Evolutionary conservation across 2,329 filamentous ascomycete genomes (phyloP).

Genomic region (Sarocladiaceae sp.): DNA sequence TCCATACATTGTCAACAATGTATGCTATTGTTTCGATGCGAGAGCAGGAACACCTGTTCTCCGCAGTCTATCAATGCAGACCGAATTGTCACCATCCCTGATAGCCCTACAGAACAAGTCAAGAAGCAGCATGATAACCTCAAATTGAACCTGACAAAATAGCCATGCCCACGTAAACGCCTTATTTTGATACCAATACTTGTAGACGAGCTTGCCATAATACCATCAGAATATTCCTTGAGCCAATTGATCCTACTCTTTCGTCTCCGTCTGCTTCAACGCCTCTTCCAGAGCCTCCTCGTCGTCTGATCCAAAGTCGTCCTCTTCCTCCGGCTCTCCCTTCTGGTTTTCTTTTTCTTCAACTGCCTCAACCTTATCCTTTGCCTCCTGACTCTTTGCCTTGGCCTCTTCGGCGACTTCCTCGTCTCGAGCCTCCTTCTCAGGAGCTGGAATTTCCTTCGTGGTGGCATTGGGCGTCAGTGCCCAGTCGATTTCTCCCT

Average conservation of each 20-base stretch:
- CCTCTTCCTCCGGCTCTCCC: constrained; percentile 14
- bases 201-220: too few species aligned
- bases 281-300: constrained; percentile 33
- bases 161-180: too few species aligned
- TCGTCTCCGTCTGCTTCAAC: constrained; percentile 24
- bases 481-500: constrained; percentile 82
- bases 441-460: constrained; percentile 19
- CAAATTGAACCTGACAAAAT: too few species aligned
- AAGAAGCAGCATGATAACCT: too few species aligned
- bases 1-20: too few species aligned
- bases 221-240: too few species aligned
- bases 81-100: too few species aligned
- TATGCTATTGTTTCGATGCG: too few species aligned
- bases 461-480: constrained; percentile 36
- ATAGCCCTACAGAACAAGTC: too few species aligned
- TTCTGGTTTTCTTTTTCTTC: constrained; percentile 9
- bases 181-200: too few species aligned
- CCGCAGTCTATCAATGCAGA: too few species aligned
- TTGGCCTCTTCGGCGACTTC: constrained; percentile 8
- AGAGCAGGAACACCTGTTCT: too few species aligned
- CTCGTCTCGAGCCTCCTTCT: constrained; percentile 11
- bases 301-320: constrained; percentile 30
- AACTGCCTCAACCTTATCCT: constrained; percentile 6
- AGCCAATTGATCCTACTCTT: constrained; percentile 13
- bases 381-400: constrained; percentile 9